A percentile compares a stretch with the other conserved stretches of the same genome.
Evolutionary conservation across 148 eudicot species (phyloP).

Genomic region (Rhododendron mucronatum): DNA sequence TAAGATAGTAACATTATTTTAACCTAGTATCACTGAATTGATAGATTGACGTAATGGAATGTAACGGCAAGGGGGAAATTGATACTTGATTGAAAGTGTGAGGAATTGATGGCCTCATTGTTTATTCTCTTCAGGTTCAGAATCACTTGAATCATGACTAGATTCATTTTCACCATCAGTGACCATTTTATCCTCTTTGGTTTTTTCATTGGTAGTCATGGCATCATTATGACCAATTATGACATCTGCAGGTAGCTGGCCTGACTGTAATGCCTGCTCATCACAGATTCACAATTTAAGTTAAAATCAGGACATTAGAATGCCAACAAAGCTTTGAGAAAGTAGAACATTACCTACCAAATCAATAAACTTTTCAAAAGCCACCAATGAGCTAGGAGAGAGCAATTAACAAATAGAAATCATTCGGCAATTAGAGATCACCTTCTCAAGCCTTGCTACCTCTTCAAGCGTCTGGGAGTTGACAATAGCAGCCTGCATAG

Average conservation of each 20-base stretch:
- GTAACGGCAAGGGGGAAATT: not conserved
- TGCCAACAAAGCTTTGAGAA: not conserved
- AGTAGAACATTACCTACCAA: not conserved
- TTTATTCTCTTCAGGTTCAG: slow-evolving; percentile 31
- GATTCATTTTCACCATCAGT: slow-evolving; percentile 46
- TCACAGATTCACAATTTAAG: slow-evolving; percentile 7
- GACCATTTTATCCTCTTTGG: slow-evolving; percentile 49
- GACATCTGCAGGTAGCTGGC: slow-evolving; percentile 86
- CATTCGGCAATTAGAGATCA: slow-evolving; percentile 15
- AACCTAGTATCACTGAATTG: not conserved
- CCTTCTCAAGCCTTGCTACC: slow-evolving; percentile 99
- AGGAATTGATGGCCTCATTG: slow-evolving; percentile 20
- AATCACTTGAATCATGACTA: slow-evolving; percentile 25
- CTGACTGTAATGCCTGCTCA: slow-evolving; percentile 68
- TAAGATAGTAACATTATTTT: not conserved
- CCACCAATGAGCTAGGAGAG: not conserved
- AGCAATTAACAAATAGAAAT: not conserved
- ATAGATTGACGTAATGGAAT: not conserved
- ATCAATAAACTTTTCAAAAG: not conserved
- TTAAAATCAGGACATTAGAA: slow-evolving; percentile 11
- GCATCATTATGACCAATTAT: slow-evolving; percentile 39
- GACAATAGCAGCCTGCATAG: slow-evolving; percentile 95
- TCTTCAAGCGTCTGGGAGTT: slow-evolving; percentile 98
- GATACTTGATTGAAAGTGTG: not conserved
- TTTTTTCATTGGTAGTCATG: slow-evolving; percentile 21